A percentile compares a stretch with the other conserved stretches of the same genome.
Conservation (phyloP, 2,329 filamentous ascomycete species). For the Cercospora berteroae region DNA sequence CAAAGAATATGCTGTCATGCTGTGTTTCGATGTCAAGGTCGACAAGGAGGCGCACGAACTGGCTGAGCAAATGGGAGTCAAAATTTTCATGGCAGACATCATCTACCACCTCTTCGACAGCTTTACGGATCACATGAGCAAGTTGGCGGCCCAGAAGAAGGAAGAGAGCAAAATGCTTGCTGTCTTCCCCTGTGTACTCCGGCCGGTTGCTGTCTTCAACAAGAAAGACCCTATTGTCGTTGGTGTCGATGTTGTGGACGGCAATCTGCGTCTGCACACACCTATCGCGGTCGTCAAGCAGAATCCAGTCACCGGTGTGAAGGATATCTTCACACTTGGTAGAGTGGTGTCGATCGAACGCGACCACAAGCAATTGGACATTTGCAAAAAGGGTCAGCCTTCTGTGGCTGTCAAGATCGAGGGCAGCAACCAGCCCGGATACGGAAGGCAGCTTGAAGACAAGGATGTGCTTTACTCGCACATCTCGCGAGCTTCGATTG, state of each 20-base stretch:
- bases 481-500: constrained; percentile 84
- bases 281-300: constrained; percentile 84
- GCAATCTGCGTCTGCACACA: constrained; percentile 79
- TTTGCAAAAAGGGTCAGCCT: constrained; percentile 96
- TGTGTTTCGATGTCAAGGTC: constrained; percentile 99
- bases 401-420: constrained; percentile 98
- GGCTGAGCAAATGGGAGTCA: constrained; percentile 90
- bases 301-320: constrained; percentile 73
- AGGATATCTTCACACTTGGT: constrained; percentile 80
- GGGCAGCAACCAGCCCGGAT: constrained; percentile 85
- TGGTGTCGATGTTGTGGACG: constrained; percentile 93
- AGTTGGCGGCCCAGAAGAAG: constrained; percentile 85
- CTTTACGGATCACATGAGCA: constrained; percentile 92
- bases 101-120: constrained; percentile 98
- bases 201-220: constrained; percentile 92
- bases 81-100: constrained; percentile 97
- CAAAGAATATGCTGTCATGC: constrained; percentile 96
- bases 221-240: constrained; percentile 95
- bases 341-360: constrained; percentile 97
- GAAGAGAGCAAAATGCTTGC: constrained; percentile 93
- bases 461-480: constrained; percentile 82
- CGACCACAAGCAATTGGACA: constrained; percentile 88
- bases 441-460: constrained; percentile 93
- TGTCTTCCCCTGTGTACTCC: constrained; percentile 93
- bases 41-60: constrained; percentile 93